Evolutionary conservation across 2,329 filamentous ascomycete species (phyloP).

Genomic region (Exophiala xenobiotica): DNA sequence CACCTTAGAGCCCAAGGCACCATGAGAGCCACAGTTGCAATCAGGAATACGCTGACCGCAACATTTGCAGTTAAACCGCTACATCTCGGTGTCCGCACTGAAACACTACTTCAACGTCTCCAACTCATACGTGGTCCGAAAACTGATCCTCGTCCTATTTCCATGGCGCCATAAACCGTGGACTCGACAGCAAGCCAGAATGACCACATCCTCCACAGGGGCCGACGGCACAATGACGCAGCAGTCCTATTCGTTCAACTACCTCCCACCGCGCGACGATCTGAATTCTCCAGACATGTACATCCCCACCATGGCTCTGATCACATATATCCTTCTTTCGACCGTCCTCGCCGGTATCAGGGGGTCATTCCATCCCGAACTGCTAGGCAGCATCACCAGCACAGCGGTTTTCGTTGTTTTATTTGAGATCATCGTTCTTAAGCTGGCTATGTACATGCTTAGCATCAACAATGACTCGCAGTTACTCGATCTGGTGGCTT

Average conservation of each 20-base stretch:
- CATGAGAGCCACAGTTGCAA: neutral
- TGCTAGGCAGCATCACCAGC: slow-evolving; percentile 85
- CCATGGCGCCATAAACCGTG: slow-evolving; percentile 97
- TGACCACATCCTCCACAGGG: slow-evolving; percentile 41
- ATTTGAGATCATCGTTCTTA: slow-evolving; percentile 85
- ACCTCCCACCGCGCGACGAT: slow-evolving; percentile 89
- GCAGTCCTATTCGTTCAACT: slow-evolving; percentile 56
- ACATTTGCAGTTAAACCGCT: slow-evolving; percentile 64
- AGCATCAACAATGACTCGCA: slow-evolving; percentile 93
- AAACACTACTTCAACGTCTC: slow-evolving; percentile 99
- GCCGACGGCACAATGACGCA: slow-evolving; percentile 64
- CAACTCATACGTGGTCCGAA: slow-evolving; percentile 93
- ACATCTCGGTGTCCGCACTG: slow-evolving; percentile 85
- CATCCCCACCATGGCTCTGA: slow-evolving; percentile 95
- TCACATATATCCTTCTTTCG: slow-evolving; percentile 94
- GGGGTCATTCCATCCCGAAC: slow-evolving; percentile 89
- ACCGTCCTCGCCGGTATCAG: slow-evolving; percentile 85
- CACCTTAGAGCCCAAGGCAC: too few species aligned
- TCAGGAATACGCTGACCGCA: slow-evolving; percentile 22
- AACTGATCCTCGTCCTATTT: slow-evolving; percentile 89
- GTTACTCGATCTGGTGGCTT: slow-evolving; percentile 88
- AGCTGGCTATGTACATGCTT: slow-evolving; percentile 88
- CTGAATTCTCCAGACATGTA: slow-evolving; percentile 99
- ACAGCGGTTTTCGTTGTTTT: slow-evolving; percentile 79
- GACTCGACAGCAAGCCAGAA: slow-evolving; percentile 77